Evolutionary conservation across 202 grass and related monocot species (phyloP), one percentile per base, ranked within the genome.

Genomic region (Miscanthus sacchariflorus): DNA sequence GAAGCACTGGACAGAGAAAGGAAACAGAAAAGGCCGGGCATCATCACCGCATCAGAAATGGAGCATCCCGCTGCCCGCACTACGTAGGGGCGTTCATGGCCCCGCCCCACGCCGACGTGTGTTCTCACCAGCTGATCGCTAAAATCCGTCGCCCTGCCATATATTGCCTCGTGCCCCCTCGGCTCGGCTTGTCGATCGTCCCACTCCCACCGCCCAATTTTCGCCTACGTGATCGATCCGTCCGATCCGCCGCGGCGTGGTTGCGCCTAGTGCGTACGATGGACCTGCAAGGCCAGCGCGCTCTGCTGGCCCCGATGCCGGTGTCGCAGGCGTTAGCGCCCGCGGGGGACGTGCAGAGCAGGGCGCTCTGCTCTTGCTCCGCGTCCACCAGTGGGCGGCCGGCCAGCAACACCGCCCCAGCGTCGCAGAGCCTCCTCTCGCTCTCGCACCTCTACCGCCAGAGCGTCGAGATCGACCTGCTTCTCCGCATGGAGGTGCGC

Each of bases 401-500:
- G 10, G 12, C 58, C 23, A 17, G 19, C 38, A 27, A 19, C 49
- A 17, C 58, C 30, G 59, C 33, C 46, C 49, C 80, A 2, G 83
- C 81, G 3, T 66, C 83, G 45, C 38, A 85, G 3, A 12, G 48
- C 48, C 12, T 89, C 44, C 39, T 82, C 27, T 79, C 84, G 14
- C 81, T 82, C 27, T 79, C 84, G 14, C 81, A 89, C 35, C 82
- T 92, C 27, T 77, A 76, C 45, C 85, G 78, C 35, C 90, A 95
- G 64, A 69, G 36, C 64, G 44, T 81, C 28, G 93, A 92, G 85
- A 84, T 92, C 38, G 93, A 90, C 74, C 83, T 83, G 27, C 36
- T 95, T 61, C 9, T 95, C 33, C 90, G 90, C 65, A 12, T 88
- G 69, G 58, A 95, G 92, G 92, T 93, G 14, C 15, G 15, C 49